Conservation (phyloP, 805 yeast genomes). For the Ogataea salicorniae region DNA sequence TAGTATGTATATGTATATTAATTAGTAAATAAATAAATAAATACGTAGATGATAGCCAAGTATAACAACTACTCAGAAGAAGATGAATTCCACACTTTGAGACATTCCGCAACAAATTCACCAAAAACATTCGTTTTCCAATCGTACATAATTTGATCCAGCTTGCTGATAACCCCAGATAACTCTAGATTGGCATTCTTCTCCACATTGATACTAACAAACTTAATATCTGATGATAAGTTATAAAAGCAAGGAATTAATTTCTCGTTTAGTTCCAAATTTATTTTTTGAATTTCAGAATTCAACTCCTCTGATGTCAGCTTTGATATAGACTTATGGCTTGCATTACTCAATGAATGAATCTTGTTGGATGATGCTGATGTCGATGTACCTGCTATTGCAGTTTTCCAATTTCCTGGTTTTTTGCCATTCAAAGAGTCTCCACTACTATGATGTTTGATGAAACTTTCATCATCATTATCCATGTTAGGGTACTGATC, state of each 20-base stretch:
- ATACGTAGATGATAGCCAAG: neutral
- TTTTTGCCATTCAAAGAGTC: constrained; percentile 5
- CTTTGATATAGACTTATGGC: constrained; percentile 15
- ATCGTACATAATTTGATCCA: constrained; percentile 16
- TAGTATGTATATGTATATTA: no score
- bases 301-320: constrained; percentile 17
- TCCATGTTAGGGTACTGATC: constrained; percentile 3
- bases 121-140: constrained; percentile 25
- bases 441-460: constrained; percentile 5
- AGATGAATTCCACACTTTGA: constrained; percentile 19
- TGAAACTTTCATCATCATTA: constrained; percentile 8
- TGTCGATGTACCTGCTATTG: constrained; percentile 18
- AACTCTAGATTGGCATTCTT: constrained; percentile 30
- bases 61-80: neutral
- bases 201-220: constrained; percentile 39
- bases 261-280: constrained; percentile 32
- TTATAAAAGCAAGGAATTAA: constrained; percentile 44
- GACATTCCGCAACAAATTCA: constrained; percentile 20
- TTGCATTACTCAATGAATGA: constrained; percentile 5
- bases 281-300: constrained; percentile 17
- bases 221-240: constrained; percentile 38
- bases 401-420: constrained; percentile 17
- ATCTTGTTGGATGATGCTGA: constrained; percentile 11
- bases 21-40: neutral
- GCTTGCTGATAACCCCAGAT: constrained; percentile 6